Percentiles rank a stretch among this genome's conserved stretches.
Evolutionary conservation across 2,329 filamentous ascomycete genomes (phyloP).

Genomic region (Leptographium procerum): DNA sequence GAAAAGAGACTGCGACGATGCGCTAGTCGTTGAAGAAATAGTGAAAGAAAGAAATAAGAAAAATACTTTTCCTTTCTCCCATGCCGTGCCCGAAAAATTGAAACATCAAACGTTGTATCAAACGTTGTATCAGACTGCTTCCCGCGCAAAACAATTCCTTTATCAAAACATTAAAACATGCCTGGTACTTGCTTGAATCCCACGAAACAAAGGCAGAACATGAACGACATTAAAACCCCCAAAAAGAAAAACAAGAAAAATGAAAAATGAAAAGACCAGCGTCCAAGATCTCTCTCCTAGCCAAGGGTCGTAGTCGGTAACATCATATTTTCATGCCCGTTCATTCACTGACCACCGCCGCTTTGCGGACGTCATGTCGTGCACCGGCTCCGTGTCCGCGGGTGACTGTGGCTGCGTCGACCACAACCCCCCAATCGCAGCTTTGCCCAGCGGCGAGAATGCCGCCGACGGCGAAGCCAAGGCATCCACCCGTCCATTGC

Average conservation of each 20-base stretch:
- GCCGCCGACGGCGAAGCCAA: neutral
- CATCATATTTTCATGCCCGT: neutral
- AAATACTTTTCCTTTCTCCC: neutral
- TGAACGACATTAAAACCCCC: no score
- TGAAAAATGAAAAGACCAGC: no score
- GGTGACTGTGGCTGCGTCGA: neutral
- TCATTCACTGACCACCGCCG: conserved; percentile 47
- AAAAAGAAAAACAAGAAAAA: neutral
- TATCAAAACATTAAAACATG: neutral
- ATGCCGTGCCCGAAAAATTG: no score
- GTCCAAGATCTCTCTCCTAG: neutral
- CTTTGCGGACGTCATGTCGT: conserved; percentile 36
- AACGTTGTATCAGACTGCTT: neutral
- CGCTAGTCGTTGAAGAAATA: no score
- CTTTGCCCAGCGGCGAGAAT: neutral
- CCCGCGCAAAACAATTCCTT: neutral
- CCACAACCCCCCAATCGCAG: neutral
- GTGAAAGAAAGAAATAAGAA: neutral
- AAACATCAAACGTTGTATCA: neutral
- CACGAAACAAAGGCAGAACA: neutral
- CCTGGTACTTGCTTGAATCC: neutral
- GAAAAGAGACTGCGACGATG: neutral
- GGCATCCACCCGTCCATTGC: neutral
- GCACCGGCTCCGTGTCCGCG: conserved; percentile 24
- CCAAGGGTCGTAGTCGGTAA: neutral